phyloP scores from a whole-genome alignment of 1,284 basidiomycete genomes.

The Marasmius oreades region DNA sequence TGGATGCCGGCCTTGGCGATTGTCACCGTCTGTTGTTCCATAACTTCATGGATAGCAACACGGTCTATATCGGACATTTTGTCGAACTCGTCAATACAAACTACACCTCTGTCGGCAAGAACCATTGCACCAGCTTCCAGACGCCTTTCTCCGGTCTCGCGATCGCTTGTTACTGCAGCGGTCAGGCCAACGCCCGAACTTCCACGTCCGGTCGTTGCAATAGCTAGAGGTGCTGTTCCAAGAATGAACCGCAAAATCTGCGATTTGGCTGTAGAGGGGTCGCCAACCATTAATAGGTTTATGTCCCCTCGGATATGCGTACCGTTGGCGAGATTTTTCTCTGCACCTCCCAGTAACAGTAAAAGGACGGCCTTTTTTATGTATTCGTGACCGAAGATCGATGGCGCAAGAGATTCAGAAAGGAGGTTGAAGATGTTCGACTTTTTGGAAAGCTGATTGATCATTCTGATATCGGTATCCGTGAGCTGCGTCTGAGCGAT shows the following conservation, averaged over 20 bases:
- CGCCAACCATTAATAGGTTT: constrained; percentile 99
- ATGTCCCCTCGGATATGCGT: constrained; percentile 99
- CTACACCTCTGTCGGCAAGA: constrained; percentile 97
- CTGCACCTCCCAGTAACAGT: constrained; percentile 91
- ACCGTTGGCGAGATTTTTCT: constrained; percentile 97
- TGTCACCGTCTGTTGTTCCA: constrained; percentile 99
- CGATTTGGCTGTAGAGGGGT: constrained; percentile 97
- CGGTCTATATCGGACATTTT: constrained; percentile 99
- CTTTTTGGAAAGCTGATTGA: constrained; percentile 91
- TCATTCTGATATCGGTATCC: constrained; percentile 93
- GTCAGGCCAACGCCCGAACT: constrained; percentile 98
- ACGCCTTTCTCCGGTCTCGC: constrained; percentile 94
- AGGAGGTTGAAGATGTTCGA: constrained; percentile 86
- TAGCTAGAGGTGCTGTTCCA: constrained; percentile 94
- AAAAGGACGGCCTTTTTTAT: constrained; percentile 95
- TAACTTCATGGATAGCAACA: constrained; percentile 99
- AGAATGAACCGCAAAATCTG: constrained; percentile 97
- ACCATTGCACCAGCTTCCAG: constrained; percentile 99
- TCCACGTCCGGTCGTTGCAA: constrained; percentile 97
- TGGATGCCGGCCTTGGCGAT: constrained; percentile 99
- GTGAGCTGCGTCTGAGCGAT: constrained; percentile 93
- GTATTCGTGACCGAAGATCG: constrained; percentile 94
- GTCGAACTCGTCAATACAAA: constrained; percentile 99
- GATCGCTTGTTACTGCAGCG: constrained; percentile 98
- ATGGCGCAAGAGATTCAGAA: constrained; percentile 94